Conservation (phyloP, 1,284 basidiomycete species). For the Schizophyllum commune region DNA sequence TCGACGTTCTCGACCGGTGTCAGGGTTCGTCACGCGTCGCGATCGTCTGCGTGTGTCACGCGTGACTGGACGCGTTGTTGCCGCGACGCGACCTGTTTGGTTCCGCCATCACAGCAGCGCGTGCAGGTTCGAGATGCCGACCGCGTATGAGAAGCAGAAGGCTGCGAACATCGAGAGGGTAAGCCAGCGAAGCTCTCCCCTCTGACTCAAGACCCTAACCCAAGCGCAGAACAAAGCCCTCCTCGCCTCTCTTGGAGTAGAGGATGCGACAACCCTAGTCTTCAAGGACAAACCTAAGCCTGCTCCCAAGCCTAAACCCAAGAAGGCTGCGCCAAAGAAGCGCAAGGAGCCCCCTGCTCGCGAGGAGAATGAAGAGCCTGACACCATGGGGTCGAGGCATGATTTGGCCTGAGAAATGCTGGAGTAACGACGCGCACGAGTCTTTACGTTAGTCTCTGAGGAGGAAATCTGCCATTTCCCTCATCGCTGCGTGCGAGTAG, state of each 20-base stretch:
- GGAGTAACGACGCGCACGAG: no score
- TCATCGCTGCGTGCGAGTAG: no score
- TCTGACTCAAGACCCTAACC: neutral
- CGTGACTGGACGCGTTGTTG: neutral
- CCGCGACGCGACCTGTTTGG: neutral
- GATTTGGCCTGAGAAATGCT: no score
- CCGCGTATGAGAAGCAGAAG: slow-evolving; percentile 42
- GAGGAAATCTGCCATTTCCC: no score
- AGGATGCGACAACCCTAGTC: neutral
- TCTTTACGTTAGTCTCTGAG: no score
- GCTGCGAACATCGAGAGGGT: slow-evolving; percentile 35
- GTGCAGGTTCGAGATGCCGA: slow-evolving; percentile 21
- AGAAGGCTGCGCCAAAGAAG: slow-evolving; percentile 18
- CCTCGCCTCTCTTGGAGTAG: slow-evolving; percentile 12
- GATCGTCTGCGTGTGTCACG: neutral
- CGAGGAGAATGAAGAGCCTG: slow-evolving; percentile 14
- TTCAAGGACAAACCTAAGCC: slow-evolving; percentile 33
- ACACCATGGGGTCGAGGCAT: no score
- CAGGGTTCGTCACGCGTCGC: neutral
- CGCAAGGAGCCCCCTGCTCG: slow-evolving; percentile 18
- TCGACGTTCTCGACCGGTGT: neutral
- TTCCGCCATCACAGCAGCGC: neutral
- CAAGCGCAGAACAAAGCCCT: slow-evolving; percentile 5
- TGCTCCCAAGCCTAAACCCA: slow-evolving; percentile 34
- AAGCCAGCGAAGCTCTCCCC: neutral